phyloP scores from a whole-genome alignment of 257 asterid genomes.

The Scutellaria galericulata region DNA sequence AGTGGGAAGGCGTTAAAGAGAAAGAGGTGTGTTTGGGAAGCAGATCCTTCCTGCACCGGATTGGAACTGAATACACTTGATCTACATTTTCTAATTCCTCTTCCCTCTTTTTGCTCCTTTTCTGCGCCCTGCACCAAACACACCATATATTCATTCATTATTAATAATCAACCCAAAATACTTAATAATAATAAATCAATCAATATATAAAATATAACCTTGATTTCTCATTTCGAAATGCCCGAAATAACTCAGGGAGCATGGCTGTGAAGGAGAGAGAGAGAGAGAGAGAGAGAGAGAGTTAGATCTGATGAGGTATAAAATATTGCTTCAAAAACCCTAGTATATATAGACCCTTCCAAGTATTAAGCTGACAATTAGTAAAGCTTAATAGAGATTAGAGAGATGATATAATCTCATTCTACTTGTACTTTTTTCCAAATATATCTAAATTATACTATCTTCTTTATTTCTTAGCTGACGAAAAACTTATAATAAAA shows the following conservation, averaged over 20 bases:
- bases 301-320: neutral
- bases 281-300: constrained; percentile 21
- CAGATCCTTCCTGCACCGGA: constrained; percentile 37
- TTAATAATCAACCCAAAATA: neutral
- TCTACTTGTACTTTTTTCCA: too few relatives aligned
- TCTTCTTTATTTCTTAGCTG: too few relatives aligned
- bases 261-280: constrained; percentile 15
- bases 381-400: neutral
- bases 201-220: constrained; percentile 31
- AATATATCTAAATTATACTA: too few relatives aligned
- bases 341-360: constrained; percentile 23
- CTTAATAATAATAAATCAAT: neutral
- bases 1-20: constrained; percentile 29
- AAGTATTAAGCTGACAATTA: neutral
- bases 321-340: constrained; percentile 3
- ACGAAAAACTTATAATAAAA: too few relatives aligned
- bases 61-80: constrained; percentile 38
- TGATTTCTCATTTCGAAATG: constrained; percentile 52
- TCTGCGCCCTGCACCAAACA: constrained; percentile 41
- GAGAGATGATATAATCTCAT: too few relatives aligned
- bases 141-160: neutral
- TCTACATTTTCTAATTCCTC: constrained; percentile 33
- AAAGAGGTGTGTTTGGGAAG: constrained; percentile 34
- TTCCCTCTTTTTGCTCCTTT: constrained; percentile 33
- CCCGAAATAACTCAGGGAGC: constrained; percentile 43